Base-by-base conservation (phyloP, 2,329 filamentous ascomycete species). In the Fusarium bactridioides region DNA sequence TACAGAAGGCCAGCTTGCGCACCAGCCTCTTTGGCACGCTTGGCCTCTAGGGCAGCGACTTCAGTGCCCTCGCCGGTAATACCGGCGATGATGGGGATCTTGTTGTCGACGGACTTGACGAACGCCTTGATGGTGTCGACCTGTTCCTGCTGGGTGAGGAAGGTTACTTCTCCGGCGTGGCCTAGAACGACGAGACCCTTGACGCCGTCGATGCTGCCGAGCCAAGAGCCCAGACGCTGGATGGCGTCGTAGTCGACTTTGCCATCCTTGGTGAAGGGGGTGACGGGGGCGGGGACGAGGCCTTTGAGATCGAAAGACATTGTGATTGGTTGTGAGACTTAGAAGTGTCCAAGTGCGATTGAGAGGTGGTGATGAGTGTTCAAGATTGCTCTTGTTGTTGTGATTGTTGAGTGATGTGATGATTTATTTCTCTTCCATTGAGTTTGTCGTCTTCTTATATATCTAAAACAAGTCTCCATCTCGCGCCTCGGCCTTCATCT, bases 131-230 rank as follows among this genome's bases (percentile, higher is more conserved):
- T 87, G 41, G 87, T 85, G 19, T 80, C 79, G 40, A 82, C 76
- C 76, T 87, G 85, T 73, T 87, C 85, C 31, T 86, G 81, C 40
- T 81, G 78, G 7, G 86, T 87, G 45, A 87, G 82, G 79, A 87
- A 87, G 2, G 85, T 88, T 35, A 86, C 86, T 72, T 88, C 86
- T 38, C 86, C 86, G 33, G 86, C 86, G 65, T 87, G 86, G n/a
- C 86, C 86, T 19, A 87, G 82, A 15, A 88, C 86, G 0, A 87
- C 86, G 7, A 87, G 82, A 35, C 86, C 85, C 67, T 86, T 87
- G 69, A 87, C 84, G 25, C 85, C 86, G 10, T 80, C 72, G 51
- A 87, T 86, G 75, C 84, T 84, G 45, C 85, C 85, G 37, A 87
- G 85, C 86, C 86, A 87, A 10, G 83, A 85, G 21, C 86, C 86